Conservation (phyloP, 2,329 filamentous ascomycete species). For the Hypoxylon sp. region DNA sequence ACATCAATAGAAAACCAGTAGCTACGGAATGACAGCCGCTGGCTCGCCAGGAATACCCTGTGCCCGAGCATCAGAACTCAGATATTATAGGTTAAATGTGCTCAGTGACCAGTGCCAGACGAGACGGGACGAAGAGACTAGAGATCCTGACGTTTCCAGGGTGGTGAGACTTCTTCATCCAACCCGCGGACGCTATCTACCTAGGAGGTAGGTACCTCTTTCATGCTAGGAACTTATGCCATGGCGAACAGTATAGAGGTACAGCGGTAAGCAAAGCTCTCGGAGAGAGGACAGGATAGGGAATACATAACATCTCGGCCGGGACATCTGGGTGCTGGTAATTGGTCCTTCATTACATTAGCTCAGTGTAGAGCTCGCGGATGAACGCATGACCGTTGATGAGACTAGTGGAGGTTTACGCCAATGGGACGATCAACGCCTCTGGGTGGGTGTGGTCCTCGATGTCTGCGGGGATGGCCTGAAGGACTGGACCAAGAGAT, state of each 20-base stretch:
- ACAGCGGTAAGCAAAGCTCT: conserved; percentile 47
- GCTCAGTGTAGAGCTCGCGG: conserved; percentile 59
- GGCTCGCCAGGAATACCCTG: conserved; percentile 34
- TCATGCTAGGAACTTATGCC: conserved; percentile 24
- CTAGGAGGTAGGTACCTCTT: conserved; percentile 16
- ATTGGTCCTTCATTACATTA: conserved; percentile 61
- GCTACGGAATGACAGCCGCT: conserved; percentile 41
- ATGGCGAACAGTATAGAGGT: conserved; percentile 36
- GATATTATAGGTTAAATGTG: conserved; percentile 15
- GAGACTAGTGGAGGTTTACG: conserved; percentile 51
- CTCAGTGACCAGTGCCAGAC: conserved; percentile 21
- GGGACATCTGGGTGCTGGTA: conserved; percentile 53
- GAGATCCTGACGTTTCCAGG: conserved; percentile 42
- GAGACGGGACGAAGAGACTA: conserved; percentile 34
- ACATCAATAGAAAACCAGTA: conserved; percentile 43
- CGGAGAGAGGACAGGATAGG: conserved; percentile 48
- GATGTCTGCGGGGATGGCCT: conserved; percentile 50
- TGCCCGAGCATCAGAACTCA: conserved; percentile 20
- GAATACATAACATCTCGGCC: conserved; percentile 57
- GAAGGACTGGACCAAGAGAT: conserved; percentile 33
- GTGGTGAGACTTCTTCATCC: conserved; percentile 30
- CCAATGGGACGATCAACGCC: conserved; percentile 55
- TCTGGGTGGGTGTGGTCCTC: conserved; percentile 51
- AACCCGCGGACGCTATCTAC: conserved; percentile 25
- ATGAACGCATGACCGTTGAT: conserved; percentile 66